Conservation (phyloP, 495 filamentous ascomycete species). For the Coniosporium apollinis region DNA sequence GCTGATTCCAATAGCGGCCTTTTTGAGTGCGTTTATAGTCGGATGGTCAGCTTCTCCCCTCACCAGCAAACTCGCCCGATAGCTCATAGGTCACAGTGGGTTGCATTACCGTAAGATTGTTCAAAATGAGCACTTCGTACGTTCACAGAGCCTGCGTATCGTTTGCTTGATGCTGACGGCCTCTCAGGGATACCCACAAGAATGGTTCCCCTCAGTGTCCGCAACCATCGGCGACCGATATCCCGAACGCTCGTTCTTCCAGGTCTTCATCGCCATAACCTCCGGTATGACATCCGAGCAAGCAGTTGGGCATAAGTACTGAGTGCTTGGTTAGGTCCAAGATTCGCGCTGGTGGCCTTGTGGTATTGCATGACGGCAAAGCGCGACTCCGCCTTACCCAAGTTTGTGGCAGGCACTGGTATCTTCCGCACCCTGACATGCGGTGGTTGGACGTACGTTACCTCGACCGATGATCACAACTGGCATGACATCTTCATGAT, state of each 20-base stretch:
- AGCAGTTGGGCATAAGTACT: slow-evolving; percentile 2
- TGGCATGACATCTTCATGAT: slow-evolving; percentile 99
- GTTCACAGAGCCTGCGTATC: background rate
- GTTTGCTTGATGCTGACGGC: slow-evolving; percentile 1
- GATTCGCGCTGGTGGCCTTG: slow-evolving; percentile 78
- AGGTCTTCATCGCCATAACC: slow-evolving; percentile 91
- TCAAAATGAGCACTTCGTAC: slow-evolving; percentile 82
- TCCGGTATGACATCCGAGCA: slow-evolving; percentile 38
- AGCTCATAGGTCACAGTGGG: slow-evolving; percentile 18
- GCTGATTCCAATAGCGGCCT: slow-evolving; percentile 43
- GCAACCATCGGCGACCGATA: slow-evolving; percentile 98
- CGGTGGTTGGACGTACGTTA: slow-evolving; percentile 97
- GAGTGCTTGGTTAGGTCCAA: slow-evolving; percentile 41
- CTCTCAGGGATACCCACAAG: slow-evolving; percentile 65
- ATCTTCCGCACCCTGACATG: slow-evolving; percentile 84
- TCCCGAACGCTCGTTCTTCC: slow-evolving; percentile 91
- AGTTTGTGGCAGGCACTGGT: slow-evolving; percentile 64
- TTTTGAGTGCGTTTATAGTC: slow-evolving; percentile 75
- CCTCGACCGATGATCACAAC: slow-evolving; percentile 93
- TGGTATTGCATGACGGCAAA: slow-evolving; percentile 82
- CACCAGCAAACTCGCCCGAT: background rate
- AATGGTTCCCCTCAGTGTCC: slow-evolving; percentile 99
- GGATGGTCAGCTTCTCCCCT: slow-evolving; percentile 35
- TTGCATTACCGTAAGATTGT: slow-evolving; percentile 97
- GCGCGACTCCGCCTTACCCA: slow-evolving; percentile 57